These are phyloP conservation scores for Umbelopsis ramanniana DNA, from an alignment of 192 early-diverging fungal genomes.

Conservation along the genomic window DNA sequence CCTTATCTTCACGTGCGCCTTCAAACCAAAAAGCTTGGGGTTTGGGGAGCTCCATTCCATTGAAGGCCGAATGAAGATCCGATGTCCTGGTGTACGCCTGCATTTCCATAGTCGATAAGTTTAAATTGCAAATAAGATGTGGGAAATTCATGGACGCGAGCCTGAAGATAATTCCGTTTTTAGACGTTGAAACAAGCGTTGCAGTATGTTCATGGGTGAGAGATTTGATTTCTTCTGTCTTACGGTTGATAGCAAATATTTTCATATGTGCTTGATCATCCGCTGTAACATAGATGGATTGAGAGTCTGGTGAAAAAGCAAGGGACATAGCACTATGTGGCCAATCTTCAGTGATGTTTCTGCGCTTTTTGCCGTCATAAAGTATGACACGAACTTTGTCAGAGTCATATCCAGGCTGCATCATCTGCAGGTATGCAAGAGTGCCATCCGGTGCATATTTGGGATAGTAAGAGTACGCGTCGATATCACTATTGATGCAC, in stretches of 20 bases:
- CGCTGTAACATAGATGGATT: conserved; percentile 58
- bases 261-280: conserved; percentile 66
- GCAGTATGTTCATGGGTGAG: conserved; percentile 51
- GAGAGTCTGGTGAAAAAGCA: conserved; percentile 57
- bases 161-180: conserved; percentile 47
- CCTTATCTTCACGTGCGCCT: conserved; percentile 54
- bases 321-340: conserved; percentile 59
- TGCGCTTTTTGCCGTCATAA: conserved; percentile 44
- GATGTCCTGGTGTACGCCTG: conserved; percentile 32
- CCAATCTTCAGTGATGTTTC: conserved; percentile 54
- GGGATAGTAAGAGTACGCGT: conserved; percentile 63
- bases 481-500: conserved; percentile 40
- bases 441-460: conserved; percentile 65
- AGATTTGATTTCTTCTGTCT: conserved; percentile 44
- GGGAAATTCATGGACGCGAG: conserved; percentile 44
- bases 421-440: conserved; percentile 74
- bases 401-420: conserved; percentile 64
- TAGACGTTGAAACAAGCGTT: conserved; percentile 41
- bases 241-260: conserved; percentile 57
- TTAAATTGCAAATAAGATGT: conserved; percentile 35
- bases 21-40: conserved; percentile 71
- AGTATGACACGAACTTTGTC: conserved; percentile 69
- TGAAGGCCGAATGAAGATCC: conserved; percentile 48
- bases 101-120: conserved; percentile 31
- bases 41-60: conserved; percentile 46